Evolutionary conservation across 176 grass and related monocot species (phyloP).

Genomic region (Oryza glumipatula): DNA sequence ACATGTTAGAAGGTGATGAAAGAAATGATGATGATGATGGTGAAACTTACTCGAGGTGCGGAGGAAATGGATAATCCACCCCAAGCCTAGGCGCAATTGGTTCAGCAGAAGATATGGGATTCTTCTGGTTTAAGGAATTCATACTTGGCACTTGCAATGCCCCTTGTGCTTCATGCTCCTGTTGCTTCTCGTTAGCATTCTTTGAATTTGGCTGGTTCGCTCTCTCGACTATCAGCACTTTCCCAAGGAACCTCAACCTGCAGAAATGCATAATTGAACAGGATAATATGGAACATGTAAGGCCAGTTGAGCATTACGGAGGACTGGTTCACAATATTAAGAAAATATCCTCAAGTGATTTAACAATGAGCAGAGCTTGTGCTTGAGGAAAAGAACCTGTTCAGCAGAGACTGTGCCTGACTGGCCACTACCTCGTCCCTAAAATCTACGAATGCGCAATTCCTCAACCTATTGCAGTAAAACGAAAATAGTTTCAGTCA

Average conservation of each 20-base stretch:
- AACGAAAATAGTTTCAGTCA: slow-evolving; percentile 25
- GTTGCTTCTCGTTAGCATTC: slow-evolving; percentile 40
- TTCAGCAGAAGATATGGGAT: slow-evolving; percentile 53
- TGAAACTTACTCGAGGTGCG: slow-evolving; percentile 80
- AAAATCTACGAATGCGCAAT: slow-evolving; percentile 95
- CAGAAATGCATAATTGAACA: slow-evolving; percentile 39
- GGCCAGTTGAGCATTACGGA: neutral
- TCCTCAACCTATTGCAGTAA: slow-evolving; percentile 63
- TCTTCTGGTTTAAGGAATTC: slow-evolving; percentile 50
- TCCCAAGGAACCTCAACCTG: slow-evolving; percentile 89
- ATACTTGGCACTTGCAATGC: slow-evolving; percentile 34
- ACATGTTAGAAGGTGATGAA: neutral
- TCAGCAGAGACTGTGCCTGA: slow-evolving; percentile 73
- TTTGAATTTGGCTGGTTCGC: slow-evolving; percentile 54
- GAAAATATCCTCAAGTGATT: neutral
- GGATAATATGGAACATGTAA: slow-evolving; percentile 6
- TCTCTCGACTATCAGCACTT: slow-evolving; percentile 79
- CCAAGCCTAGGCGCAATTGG: slow-evolving; percentile 80
- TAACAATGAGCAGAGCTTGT: neutral
- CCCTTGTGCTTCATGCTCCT: slow-evolving; percentile 41
- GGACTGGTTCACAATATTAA: neutral
- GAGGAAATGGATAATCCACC: slow-evolving; percentile 90
- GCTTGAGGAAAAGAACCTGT: slow-evolving; percentile 57
- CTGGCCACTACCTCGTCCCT: slow-evolving; percentile 69
- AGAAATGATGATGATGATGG: neutral